Evolutionary conservation across 176 grass and related monocot species (phyloP).

Genomic region (Musa beccarii): DNA sequence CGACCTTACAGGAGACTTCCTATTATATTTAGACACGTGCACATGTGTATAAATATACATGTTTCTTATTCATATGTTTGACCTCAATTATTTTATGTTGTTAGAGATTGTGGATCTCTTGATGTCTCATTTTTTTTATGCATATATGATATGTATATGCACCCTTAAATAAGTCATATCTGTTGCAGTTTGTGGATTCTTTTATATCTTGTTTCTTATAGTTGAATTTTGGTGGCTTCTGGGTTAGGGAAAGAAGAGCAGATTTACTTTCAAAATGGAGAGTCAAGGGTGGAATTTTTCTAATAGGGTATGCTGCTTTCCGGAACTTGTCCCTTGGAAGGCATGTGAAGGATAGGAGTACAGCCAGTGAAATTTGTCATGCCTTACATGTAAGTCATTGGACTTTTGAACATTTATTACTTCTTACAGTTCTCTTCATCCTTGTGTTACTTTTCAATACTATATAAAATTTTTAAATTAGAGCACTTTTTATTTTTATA

Average conservation of each 20-base stretch:
- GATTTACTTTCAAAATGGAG: slow-evolving; percentile 78
- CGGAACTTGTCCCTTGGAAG: slow-evolving; percentile 85
- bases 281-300: slow-evolving; percentile 77
- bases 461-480: not conserved
- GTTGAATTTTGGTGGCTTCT: not conserved
- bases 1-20: no score
- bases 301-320: slow-evolving; percentile 93
- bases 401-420: not conserved
- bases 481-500: not conserved
- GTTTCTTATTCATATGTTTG: no score
- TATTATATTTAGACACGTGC: no score
- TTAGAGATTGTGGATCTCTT: not conserved
- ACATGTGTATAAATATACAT: no score
- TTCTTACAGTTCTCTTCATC: not conserved
- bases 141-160: no score
- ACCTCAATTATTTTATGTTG: no score
- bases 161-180: not conserved
- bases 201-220: slow-evolving; percentile 3
- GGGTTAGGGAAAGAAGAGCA: slow-evolving; percentile 54
- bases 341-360: slow-evolving; percentile 56
- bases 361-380: slow-evolving; percentile 59
- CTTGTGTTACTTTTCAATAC: not conserved
- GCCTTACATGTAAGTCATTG: slow-evolving; percentile 53
- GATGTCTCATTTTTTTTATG: not conserved
- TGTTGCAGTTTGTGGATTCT: slow-evolving; percentile 4